Evolutionary conservation across 2,329 filamentous ascomycete species (phyloP).

Genomic region (Alternaria dauci): DNA sequence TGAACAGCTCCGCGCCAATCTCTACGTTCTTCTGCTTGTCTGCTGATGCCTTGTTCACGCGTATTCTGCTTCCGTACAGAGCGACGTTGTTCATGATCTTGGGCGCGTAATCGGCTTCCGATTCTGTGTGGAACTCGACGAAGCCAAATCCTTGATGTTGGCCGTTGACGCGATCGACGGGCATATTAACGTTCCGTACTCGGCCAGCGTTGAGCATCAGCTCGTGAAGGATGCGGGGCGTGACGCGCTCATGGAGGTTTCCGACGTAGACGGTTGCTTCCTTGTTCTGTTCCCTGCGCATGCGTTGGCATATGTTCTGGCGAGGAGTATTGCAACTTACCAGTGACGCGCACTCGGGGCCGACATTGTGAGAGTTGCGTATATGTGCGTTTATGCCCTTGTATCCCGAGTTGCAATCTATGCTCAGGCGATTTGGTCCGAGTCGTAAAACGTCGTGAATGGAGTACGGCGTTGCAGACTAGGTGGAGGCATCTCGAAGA

Average conservation of each 20-base stretch:
- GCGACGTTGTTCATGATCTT: slow-evolving; percentile 97
- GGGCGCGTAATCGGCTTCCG: slow-evolving; percentile 95
- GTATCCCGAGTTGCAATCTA: slow-evolving; percentile 4
- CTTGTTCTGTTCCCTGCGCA: slow-evolving; percentile 79
- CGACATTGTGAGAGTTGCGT: slow-evolving; percentile 58
- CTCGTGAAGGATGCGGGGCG: slow-evolving; percentile 91
- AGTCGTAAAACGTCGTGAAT: slow-evolving; percentile 5
- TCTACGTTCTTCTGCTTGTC: slow-evolving; percentile 94
- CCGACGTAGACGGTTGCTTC: slow-evolving; percentile 98
- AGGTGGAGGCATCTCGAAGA: slow-evolving; percentile 23
- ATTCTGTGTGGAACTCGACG: slow-evolving; percentile 95
- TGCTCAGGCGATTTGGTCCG: neutral
- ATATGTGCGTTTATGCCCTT: neutral
- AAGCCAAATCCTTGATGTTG: slow-evolving; percentile 98
- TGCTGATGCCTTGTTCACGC: slow-evolving; percentile 92
- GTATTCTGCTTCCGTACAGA: slow-evolving; percentile 90
- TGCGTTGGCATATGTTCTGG: slow-evolving; percentile 25
- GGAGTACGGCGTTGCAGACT: slow-evolving; percentile 8
- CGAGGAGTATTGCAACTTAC: slow-evolving; percentile 55
- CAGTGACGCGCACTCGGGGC: slow-evolving; percentile 75
- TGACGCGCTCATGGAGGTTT: slow-evolving; percentile 96
- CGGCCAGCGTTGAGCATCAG: slow-evolving; percentile 97
- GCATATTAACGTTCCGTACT: slow-evolving; percentile 97
- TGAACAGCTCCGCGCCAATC: slow-evolving; percentile 95
- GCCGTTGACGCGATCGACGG: slow-evolving; percentile 96